Base-by-base conservation (phyloP, 2,329 filamentous ascomycete species). In the Xylariaceae sp. region DNA sequence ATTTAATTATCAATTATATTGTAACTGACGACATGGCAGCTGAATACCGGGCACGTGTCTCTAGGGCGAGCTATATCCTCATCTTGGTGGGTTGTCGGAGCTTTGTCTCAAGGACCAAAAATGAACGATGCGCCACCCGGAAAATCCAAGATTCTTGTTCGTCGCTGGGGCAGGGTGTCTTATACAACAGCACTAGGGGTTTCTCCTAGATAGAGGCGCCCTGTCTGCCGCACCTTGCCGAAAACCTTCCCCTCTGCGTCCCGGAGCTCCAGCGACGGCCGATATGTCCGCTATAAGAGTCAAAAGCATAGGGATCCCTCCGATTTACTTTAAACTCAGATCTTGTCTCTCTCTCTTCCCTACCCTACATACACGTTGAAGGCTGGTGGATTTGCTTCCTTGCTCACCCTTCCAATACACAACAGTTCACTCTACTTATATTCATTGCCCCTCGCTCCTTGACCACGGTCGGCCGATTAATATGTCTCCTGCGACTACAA, bases 401-500 rank as follows among this genome's bases (percentile, higher is more conserved):
- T 34, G 13, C 21, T 21, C 29, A 22, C 21, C 13, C 41, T 48
- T 22, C 30, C 22, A 32, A 26, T 2, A 43, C 26, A 42, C 30
- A 30, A 43, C 26, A 26, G n/a, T 36, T 30, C 32, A 8, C 15
- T 40, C 36, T 37, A 37, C n/a, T 37, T 26, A 10, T 21, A 16
- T 30, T 39, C 36, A 29, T n/a, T 46, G 34, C 21, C 29, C 36
- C 30, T 47, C 49, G 48, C 57, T 32, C 19, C 47, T 49, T 51
- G 30, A 51, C 55, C 47, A 47, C 42, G 48, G 47, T 43, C 49
- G 40, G 41, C 50, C 21, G 37, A 22, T 55, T 55, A 54, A 18
- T 22, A 68, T 68, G 69, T 63, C 70, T 52, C 70, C 70, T 15
- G 61, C 66, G 16, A 67, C 67, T 36, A 60, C 47, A 55, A 29